Evolutionary conservation across 768 basidiomycete species (phyloP).

Genomic region (Pholiota conissans): DNA sequence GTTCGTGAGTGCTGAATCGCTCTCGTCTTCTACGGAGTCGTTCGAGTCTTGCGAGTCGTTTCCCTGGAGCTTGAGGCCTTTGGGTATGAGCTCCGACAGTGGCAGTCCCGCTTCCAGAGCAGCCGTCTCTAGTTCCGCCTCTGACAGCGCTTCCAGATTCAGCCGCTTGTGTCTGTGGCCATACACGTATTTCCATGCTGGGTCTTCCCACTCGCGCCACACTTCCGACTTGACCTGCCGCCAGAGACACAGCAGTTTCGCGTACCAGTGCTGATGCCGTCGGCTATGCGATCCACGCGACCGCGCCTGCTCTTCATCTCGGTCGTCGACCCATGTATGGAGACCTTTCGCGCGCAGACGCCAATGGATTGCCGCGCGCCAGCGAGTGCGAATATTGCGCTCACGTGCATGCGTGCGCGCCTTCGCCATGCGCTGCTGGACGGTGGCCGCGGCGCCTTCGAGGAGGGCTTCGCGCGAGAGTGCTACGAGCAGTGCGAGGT

Average conservation of each 20-base stretch:
- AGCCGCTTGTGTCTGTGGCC: constrained; percentile 53
- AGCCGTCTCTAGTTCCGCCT: constrained; percentile 55
- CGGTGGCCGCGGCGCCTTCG: constrained; percentile 69
- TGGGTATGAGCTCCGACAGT: constrained; percentile 49
- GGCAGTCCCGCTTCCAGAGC: constrained; percentile 71
- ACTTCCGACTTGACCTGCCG: constrained; percentile 13
- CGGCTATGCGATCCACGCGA: constrained; percentile 4
- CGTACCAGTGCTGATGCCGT: constrained; percentile 16
- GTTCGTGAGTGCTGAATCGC: background rate
- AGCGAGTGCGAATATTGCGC: constrained; percentile 48
- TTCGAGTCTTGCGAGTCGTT: constrained; percentile 14
- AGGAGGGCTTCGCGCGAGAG: constrained; percentile 70
- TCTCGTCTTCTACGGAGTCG: constrained; percentile 14
- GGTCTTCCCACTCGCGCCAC: constrained; percentile 21
- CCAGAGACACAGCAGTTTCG: constrained; percentile 10
- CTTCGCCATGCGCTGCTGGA: constrained; percentile 51
- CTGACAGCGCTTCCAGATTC: constrained; percentile 61
- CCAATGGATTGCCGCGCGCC: constrained; percentile 64
- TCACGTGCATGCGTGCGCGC: constrained; percentile 49
- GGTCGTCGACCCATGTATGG: constrained; percentile 55
- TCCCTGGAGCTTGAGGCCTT: constrained; percentile 25
- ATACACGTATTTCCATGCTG: constrained; percentile 26
- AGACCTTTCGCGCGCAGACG: constrained; percentile 50
- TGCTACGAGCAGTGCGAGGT: constrained; percentile 61
- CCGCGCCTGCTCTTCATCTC: constrained; percentile 13